phyloP scores from a whole-genome alignment of 2,329 filamentous ascomycete genomes.

The Cladobotryum mycophilum region DNA sequence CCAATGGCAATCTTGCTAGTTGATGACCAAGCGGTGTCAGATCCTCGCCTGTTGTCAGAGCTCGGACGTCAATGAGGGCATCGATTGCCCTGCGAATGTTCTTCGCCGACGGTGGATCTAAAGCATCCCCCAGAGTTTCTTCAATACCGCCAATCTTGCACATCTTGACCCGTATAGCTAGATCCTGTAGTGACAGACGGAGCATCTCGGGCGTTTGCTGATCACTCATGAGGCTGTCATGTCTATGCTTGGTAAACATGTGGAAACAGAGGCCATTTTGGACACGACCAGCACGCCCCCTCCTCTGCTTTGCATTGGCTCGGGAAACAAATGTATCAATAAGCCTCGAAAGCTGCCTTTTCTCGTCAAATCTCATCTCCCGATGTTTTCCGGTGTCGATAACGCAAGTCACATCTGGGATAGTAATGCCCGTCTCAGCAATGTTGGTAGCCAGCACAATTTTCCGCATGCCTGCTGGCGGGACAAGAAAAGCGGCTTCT shows the following conservation, averaged over 20 bases:
- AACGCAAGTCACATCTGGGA: conserved; percentile 94
- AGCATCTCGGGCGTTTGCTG: conserved; percentile 97
- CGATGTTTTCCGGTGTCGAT: conserved; percentile 96
- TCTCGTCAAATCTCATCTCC: conserved; percentile 95
- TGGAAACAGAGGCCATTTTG: conserved; percentile 95
- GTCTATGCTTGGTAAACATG: conserved; percentile 82
- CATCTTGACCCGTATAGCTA: conserved; percentile 94
- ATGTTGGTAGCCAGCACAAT: conserved; percentile 98
- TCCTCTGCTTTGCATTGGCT: conserved; percentile 91
- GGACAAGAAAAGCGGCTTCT: conserved; percentile 83
- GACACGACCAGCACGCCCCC: conserved; percentile 89
- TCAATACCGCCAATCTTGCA: conserved; percentile 94
- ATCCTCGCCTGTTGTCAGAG: conserved; percentile 73
- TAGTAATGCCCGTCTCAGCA: conserved; percentile 96
- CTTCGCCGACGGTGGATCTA: conserved; percentile 84
- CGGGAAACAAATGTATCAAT: conserved; percentile 93
- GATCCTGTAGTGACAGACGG: conserved; percentile 83
- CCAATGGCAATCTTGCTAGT: conserved; percentile 80
- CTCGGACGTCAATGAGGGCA: conserved; percentile 86
- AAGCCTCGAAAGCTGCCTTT: conserved; percentile 80
- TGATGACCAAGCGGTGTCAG: conserved; percentile 82
- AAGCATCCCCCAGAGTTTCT: conserved; percentile 75
- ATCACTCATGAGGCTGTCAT: conserved; percentile 78
- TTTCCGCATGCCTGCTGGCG: conserved; percentile 76
- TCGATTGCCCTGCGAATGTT: conserved; percentile 93